phyloP scores from a whole-genome alignment of 331 rosid species.

The Malus hybrid region DNA sequence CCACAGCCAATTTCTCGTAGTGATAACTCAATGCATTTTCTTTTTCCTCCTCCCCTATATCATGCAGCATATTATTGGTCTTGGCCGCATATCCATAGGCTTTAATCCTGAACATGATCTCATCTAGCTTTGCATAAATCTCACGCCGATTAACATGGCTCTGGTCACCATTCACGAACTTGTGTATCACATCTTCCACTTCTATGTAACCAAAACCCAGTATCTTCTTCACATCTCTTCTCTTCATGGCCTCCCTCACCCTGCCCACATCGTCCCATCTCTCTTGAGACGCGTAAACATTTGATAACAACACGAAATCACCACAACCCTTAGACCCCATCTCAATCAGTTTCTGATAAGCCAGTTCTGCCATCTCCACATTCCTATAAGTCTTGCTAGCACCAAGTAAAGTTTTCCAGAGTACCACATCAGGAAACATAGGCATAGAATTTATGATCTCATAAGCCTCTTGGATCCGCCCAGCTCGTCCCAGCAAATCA shows the following conservation, averaged over 20 bases:
- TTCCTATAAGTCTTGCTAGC: slow-evolving; percentile 78
- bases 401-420: slow-evolving; percentile 88
- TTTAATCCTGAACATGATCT: slow-evolving; percentile 56
- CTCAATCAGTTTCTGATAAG: slow-evolving; percentile 58
- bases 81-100: slow-evolving; percentile 52
- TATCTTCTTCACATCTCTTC: slow-evolving; percentile 68
- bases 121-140: slow-evolving; percentile 77
- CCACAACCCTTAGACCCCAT: slow-evolving; percentile 82
- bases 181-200: slow-evolving; percentile 53
- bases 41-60: slow-evolving; percentile 90
- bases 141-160: slow-evolving; percentile 42
- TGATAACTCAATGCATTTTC: slow-evolving; percentile 73
- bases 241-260: slow-evolving; percentile 67
- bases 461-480: slow-evolving; percentile 68
- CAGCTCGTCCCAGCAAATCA: slow-evolving; percentile 82
- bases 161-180: slow-evolving; percentile 67
- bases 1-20: slow-evolving; percentile 86
- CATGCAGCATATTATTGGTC: slow-evolving; percentile 74
- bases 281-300: slow-evolving; percentile 64
- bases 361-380: slow-evolving; percentile 77
- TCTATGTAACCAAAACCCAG: slow-evolving; percentile 80
- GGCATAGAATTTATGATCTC: slow-evolving; percentile 54
- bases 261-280: slow-evolving; percentile 84
- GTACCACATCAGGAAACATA: slow-evolving; percentile 60
- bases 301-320: slow-evolving; percentile 75